A percentile compares a stretch with the other conserved stretches of the same genome.
Evolutionary conservation across 2,329 filamentous ascomycete species (phyloP).

Genomic region (Chaetothyriales sp.): DNA sequence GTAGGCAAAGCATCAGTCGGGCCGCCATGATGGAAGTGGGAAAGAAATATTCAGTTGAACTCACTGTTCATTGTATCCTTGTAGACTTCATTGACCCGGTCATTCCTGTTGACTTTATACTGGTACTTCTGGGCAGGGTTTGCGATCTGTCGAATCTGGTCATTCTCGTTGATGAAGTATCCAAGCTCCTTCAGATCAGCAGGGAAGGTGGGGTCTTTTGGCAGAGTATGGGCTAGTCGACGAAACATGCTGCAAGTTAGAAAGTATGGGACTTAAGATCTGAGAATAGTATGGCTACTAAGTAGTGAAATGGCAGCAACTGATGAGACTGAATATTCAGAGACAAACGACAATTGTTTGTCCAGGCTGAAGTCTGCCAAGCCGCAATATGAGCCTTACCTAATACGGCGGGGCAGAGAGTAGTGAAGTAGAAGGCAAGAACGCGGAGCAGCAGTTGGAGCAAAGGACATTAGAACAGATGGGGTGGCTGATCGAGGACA

Average conservation of each 20-base stretch:
- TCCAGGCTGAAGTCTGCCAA: not conserved
- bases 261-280: not conserved
- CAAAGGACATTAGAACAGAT: not conserved
- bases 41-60: no score
- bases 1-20: conserved; percentile 1
- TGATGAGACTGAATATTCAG: not conserved
- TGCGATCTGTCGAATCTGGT: conserved; percentile 57
- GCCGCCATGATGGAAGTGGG: not conserved
- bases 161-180: conserved; percentile 62
- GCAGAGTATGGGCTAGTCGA: conserved; percentile 51
- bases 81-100: conserved; percentile 62
- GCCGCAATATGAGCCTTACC: not conserved
- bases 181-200: conserved; percentile 55
- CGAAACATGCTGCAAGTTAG: conserved; percentile 51
- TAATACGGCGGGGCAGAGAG: not conserved
- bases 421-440: not conserved
- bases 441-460: not conserved
- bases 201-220: conserved; percentile 53
- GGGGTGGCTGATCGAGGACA: not conserved
- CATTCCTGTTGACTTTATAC: conserved; percentile 57
- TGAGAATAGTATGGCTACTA: not conserved
- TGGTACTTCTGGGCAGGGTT: conserved; percentile 57
- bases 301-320: not conserved
- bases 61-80: conserved; percentile 59
- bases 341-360: not conserved